Base-by-base conservation (phyloP, 129 eudicot species). In the Helianthus tuberosus region DNA sequence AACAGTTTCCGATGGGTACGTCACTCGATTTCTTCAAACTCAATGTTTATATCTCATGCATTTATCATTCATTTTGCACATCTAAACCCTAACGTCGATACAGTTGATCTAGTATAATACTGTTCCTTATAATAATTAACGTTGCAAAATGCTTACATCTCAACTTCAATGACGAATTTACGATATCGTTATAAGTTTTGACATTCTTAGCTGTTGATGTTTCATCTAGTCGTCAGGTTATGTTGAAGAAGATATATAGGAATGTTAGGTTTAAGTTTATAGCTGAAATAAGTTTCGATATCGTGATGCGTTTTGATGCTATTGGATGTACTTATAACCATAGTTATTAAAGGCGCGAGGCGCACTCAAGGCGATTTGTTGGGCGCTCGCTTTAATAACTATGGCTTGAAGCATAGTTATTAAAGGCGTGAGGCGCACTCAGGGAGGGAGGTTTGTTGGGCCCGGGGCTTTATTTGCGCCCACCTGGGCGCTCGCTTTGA, bases 1-100 rank as follows among this genome's bases (percentile, higher is more conserved):
- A 75, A 27, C 80, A 11, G 16, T 11, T 59, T 68, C 49, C 69
- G 62, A 77, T 77, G 81, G 81, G 81, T 77, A 77, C 1, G 75
- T 32, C 51, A 32, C 27, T 77, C 62, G 13, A 46, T 29, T 76
- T 32, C 66, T 39, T 75, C 66, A 53, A 38, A 41, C 23, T 55
- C 64, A 52, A 2, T 67, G 35, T 35, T 43, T 43, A 43, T 7
- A 43, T 9, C 8, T 6, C 10, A 9, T 9, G 10, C 10, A 6
- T 27, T 27, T 14, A 12, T 47, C 5, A 47, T 15, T 73, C 32
- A 9, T 49, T 61, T 35, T 73, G 69, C 48, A 27, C 77, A 61
- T 73, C 58, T 47, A 58, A 68, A 77, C 81, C 81, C 81, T 77
- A 77, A 77, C 8, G 35, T 35, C 10, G 11, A 17, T 12, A 11